Conservation (phyloP, 2,329 filamentous ascomycete species). For the Xylariomycetidae sp. region DNA sequence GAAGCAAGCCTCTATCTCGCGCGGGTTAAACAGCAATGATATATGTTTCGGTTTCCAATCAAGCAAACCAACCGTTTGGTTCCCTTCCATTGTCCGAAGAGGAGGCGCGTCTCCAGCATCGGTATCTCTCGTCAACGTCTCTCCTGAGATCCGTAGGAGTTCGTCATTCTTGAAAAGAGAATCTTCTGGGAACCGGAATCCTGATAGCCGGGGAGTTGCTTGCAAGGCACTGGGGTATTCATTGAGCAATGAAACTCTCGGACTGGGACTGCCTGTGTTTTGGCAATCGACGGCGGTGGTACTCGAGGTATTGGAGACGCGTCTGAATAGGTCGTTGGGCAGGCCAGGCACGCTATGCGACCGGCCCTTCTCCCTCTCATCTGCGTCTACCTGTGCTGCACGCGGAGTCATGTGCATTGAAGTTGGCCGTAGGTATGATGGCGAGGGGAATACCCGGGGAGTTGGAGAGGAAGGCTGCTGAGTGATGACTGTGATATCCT, state of each 20-base stretch:
- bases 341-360: slow-evolving; percentile 21
- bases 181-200: slow-evolving; percentile 24
- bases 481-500: slow-evolving; percentile 9
- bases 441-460: slow-evolving; percentile 26
- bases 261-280: slow-evolving; percentile 9
- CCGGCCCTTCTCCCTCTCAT: slow-evolving; percentile 15
- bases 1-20: slow-evolving; percentile 16
- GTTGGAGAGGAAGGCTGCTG: slow-evolving; percentile 11
- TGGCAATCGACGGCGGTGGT: slow-evolving; percentile 12
- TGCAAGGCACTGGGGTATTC: slow-evolving; percentile 4
- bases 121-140: slow-evolving; percentile 2
- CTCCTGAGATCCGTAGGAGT: slow-evolving; percentile 4
- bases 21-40: slow-evolving; percentile 22
- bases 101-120: neutral
- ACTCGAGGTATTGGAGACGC: slow-evolving; percentile 19
- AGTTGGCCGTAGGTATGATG: slow-evolving; percentile 48
- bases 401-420: slow-evolving; percentile 51
- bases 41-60: slow-evolving; percentile 25
- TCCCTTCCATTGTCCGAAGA: slow-evolving; percentile 1
- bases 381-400: slow-evolving; percentile 40
- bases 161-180: slow-evolving; percentile 14
- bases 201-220: slow-evolving; percentile 9
- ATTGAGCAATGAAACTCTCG: slow-evolving; percentile 4
- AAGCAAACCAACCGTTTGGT: slow-evolving; percentile 11
- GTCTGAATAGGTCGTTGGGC: slow-evolving; percentile 13